Evolutionary conservation across 2,329 filamentous ascomycete species (phyloP), one percentile per base, ranked within the genome.

Genomic region (Kalmusia sp.): DNA sequence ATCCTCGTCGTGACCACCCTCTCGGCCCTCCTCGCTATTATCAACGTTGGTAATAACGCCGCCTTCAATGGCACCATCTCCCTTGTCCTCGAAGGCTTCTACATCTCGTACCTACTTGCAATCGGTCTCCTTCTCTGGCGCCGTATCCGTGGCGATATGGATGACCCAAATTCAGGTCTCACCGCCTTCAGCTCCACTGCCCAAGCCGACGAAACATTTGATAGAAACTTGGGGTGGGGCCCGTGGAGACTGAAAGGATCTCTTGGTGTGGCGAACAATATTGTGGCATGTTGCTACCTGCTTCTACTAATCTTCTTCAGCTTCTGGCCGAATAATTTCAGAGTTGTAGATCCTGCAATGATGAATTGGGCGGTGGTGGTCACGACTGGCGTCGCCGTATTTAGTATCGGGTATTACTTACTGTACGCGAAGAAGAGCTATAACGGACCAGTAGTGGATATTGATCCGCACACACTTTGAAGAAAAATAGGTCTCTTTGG

Each of bases 1-100:
- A 77, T 83, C 50, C 63, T 79, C 48, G 69, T 80, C 6, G 78
- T 80, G 2, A 74, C 80, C 4, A 61, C 75, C 9, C 70, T 77
- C 33, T 76, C 77, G 15, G 68, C 73, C 4, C 71, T 82, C 3
- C 74, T 84, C 31, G 76, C 77, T 1, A 67, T 83, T 21, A 81
- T 84, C 71, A 82, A 82, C 59, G 77, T 84, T 49, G 80, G 79
- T 38, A 81, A 79, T n/a, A 65, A 70, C 17, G 63, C 60, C 1
- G 70, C 71, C 14, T 73, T 74, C 59, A 72, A 71, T 48, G 70
- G 68, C 19, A 72, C 69, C 3, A 70, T 73, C 25, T 71, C 68
- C 28, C 59, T 74, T 8, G 68, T 71, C 9, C 57, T 74, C 4
- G 69, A 72, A 55, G 70, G 70, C 3, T 72, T 74, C 52, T 74